Evolutionary conservation across 495 filamentous ascomycete species (phyloP).

Genomic region (Penicillium ucsense): DNA sequence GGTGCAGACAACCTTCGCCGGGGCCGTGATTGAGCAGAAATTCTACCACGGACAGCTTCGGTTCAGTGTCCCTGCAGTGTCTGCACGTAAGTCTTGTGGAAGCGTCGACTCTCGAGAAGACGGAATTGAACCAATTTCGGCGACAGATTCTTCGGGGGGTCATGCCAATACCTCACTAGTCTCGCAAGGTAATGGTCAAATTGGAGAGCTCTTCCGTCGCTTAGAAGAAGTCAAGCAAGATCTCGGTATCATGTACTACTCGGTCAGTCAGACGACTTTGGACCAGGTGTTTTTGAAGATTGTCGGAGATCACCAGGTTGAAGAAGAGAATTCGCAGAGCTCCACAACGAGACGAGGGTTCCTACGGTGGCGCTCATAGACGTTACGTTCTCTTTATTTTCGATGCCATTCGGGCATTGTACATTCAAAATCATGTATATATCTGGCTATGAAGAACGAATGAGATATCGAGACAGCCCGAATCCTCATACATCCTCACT

Average conservation of each 20-base stretch:
- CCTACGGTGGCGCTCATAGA: not conserved
- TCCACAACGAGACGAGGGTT: not conserved
- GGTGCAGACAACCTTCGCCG: slow-evolving; percentile 46
- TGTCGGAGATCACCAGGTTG: slow-evolving; percentile 63
- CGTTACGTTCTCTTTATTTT: not conserved
- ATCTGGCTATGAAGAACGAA: not conserved
- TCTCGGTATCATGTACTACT: slow-evolving; percentile 69
- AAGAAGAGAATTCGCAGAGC: slow-evolving; percentile 51
- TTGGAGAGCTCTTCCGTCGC: slow-evolving; percentile 56
- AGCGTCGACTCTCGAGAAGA: not conserved
- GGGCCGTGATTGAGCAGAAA: slow-evolving; percentile 56
- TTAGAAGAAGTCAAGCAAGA: slow-evolving; percentile 58
- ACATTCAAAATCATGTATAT: not conserved
- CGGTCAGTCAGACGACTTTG: slow-evolving; percentile 68
- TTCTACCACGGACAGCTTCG: slow-evolving; percentile 75
- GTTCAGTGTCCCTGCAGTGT: slow-evolving; percentile 52
- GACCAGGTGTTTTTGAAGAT: slow-evolving; percentile 84
- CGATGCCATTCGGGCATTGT: not conserved
- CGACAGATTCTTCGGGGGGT: not conserved
- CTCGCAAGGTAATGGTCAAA: slow-evolving; percentile 13
- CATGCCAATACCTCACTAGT: not conserved
- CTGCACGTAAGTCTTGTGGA: not conserved
- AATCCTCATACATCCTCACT: too few species aligned
- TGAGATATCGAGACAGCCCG: too few species aligned
- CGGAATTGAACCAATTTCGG: not conserved